A percentile compares a stretch with the other conserved stretches of the same genome.
These are phyloP conservation scores for Aspergillus cavernicola DNA, from an alignment of 495 filamentous ascomycete genomes.

Conservation along the genomic window DNA sequence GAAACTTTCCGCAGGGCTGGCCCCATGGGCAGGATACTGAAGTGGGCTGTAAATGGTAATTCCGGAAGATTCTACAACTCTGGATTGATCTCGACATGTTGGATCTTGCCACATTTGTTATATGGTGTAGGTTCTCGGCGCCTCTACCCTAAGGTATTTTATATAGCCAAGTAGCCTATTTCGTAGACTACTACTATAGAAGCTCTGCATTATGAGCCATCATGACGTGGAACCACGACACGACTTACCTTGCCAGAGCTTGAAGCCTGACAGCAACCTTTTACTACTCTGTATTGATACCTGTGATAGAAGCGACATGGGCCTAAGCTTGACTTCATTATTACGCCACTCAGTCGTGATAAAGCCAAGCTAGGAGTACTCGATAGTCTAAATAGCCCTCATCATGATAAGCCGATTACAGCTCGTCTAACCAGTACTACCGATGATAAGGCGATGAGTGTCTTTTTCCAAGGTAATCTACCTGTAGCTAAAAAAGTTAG, in stretches of 20 bases:
- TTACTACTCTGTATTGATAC: background rate
- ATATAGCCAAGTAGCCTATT: too few species aligned
- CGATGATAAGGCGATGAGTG: too few species aligned
- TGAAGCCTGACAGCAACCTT: background rate
- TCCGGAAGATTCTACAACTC: background rate
- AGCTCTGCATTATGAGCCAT: background rate
- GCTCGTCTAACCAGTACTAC: too few species aligned
- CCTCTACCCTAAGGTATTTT: background rate
- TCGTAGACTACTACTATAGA: background rate
- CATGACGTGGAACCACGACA: background rate
- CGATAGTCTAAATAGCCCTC: background rate
- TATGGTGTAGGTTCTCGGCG: background rate
- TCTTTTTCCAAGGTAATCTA: too few species aligned
- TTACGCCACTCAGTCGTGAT: slow-evolving; percentile 12
- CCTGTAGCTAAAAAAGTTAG: too few species aligned
- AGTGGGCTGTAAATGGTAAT: too few species aligned
- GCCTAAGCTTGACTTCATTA: slow-evolving; percentile 14
- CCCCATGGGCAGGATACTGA: slow-evolving; percentile 4
- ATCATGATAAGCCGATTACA: too few species aligned
- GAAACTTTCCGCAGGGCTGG: background rate
- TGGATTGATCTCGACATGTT: too few species aligned
- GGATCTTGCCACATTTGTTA: background rate
- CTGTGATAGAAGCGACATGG: background rate
- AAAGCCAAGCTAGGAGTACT: background rate
- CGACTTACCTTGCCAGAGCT: background rate